Evolutionary conservation across 441 rosid genomes (phyloP), one percentile per base, ranked within the genome.

Genomic region (Manihot esculenta): DNA sequence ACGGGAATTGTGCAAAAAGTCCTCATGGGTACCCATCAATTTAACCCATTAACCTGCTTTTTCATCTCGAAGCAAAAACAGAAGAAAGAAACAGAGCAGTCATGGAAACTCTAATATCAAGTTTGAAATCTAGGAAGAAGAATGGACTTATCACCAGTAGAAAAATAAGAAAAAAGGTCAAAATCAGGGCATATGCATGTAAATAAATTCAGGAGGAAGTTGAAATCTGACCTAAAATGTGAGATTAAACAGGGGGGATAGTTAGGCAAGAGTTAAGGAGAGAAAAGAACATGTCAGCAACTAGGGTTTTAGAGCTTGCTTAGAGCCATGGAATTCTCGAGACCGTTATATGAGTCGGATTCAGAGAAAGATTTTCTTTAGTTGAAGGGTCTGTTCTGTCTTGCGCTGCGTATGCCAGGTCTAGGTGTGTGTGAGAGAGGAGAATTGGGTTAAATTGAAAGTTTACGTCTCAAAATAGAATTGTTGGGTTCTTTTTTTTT

Each of bases 281-380:
- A 72, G 95, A 88, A 85, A 88, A 81, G 79, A 83, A 87, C 90
- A 64, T 81, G 74, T 74, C 79, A 92, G 82, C 96, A 59, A 82
- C 89, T 66, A 71, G 76, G 84, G 38, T 49, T 26, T 70, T 76
- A 41, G 83, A 81, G 84, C 85, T 85, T 83, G 85, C 94, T 87
- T 91, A 80, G 83, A 84, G 79, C 81, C 83, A 74, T 50, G 74
- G 84, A 72, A 77, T 80, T 81, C 84, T 81, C 76, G 71, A 69
- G 76, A 80, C 81, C 80, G 87, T 87, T 85, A 81, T 72, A 66
- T 59, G 57, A 67, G 26, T 60, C 13, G 27, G 47, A 63, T 7
- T 59, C 21, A 27, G 23, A 35, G 62, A 71, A 69, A 77, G 66
- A 70, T 71, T 61, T 45, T 44, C 20, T 63, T 73, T 72, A 26